These are phyloP conservation scores for Stagonosporopsis cucurbitacearum DNA, from an alignment of 2,329 filamentous ascomycete genomes.

Conservation along the genomic window DNA sequence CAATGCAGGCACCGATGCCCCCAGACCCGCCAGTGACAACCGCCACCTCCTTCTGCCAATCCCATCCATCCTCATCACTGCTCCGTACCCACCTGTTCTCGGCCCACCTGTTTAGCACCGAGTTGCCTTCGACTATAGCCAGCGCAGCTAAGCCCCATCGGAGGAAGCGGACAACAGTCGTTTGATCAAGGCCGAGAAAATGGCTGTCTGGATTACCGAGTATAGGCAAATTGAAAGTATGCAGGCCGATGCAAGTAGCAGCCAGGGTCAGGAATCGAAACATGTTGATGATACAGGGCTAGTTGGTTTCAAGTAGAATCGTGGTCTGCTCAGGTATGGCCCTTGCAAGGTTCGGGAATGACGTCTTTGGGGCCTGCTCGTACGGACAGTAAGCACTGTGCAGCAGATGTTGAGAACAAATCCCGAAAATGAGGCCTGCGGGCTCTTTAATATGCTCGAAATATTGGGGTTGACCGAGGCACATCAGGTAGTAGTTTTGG, in stretches of 20 bases:
- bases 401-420: not conserved
- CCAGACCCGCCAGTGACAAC: constrained; percentile 48
- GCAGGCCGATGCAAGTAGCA: constrained; percentile 26
- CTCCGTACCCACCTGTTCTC: constrained; percentile 50
- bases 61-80: constrained; percentile 37
- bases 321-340: not conserved
- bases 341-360: constrained; percentile 7
- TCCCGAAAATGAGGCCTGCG: not conserved
- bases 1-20: constrained; percentile 46
- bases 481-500: not conserved
- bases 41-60: constrained; percentile 43
- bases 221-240: constrained; percentile 26
- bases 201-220: constrained; percentile 23
- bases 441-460: not conserved
- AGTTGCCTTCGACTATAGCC: constrained; percentile 36
- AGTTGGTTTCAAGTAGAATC: not conserved
- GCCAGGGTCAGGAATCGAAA: constrained; percentile 29
- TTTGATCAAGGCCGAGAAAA: constrained; percentile 30
- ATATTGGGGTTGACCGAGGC: not conserved
- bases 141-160: constrained; percentile 37
- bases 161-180: constrained; percentile 31
- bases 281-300: constrained; percentile 20
- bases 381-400: constrained; percentile 8
- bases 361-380: constrained; percentile 2
- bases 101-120: constrained; percentile 39